Base-by-base conservation (phyloP, 164 flowering plant species). In the Dillenia turbinata region DNA sequence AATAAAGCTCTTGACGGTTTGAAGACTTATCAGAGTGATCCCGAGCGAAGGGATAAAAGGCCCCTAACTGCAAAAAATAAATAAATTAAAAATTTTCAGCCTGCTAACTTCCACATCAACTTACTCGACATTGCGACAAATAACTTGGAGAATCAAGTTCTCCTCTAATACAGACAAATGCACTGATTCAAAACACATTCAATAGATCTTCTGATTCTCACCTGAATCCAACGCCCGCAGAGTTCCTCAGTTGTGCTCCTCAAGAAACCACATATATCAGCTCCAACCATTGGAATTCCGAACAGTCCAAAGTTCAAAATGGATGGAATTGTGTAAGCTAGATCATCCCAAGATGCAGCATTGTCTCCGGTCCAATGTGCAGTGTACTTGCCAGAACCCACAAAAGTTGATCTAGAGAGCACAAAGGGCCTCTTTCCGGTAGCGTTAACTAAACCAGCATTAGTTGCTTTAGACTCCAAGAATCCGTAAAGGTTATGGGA, bases 341-440 rank as follows among this genome's bases (percentile, higher is more conserved):
- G 74, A 64, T 86, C 94, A 44, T 81, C 73, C 97, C 97, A 90
- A 3, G 80, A 76, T 12, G 94, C 90, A 10, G 81, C 82, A 71
- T 83, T 86, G 60, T 88, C 95, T 24, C 97, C 97, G 11, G 92
- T 88, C 97, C 97, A 90, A 47, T 90, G 97, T 13, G 97, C 97
- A 0, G 92, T 63, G 57, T 81, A 82, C 76, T 69, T 82, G 17
- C 97, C 94, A 13, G 94, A 84, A 48, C 97, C 80, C 9, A 85
- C 78, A 65, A 86, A 90, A 48, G 94, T 90, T 2, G 97, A 90
- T 69, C 97, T 74, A 0, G 79, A 49, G 9, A 88, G 81, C 13
- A 90, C 69, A 66, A 90, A 90, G 43, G 97, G 89, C 65, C 97
- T 77, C 60, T 83, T 83, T 8, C 80, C 69, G 0, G 66, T 80